Evolutionary conservation across 1,284 basidiomycete species (phyloP).

Genomic region (Malassezia obtusa): DNA sequence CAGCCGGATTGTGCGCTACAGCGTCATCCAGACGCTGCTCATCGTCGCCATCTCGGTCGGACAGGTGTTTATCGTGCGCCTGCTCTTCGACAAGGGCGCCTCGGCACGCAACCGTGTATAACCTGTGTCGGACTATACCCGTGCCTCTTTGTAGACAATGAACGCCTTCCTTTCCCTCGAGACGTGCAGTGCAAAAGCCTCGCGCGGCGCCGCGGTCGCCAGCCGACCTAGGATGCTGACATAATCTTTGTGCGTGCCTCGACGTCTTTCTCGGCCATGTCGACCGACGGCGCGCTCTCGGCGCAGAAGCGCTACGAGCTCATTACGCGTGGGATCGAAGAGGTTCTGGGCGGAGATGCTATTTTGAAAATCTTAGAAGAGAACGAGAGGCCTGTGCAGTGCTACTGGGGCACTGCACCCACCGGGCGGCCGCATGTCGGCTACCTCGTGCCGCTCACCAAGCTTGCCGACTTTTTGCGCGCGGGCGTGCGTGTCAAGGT

Average conservation of each 20-base stretch:
- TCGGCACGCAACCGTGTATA: constrained; percentile 35
- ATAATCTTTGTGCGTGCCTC: neutral
- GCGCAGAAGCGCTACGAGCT: constrained; percentile 65
- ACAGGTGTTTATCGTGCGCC: constrained; percentile 39
- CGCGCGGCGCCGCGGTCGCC: neutral
- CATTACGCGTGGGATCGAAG: constrained; percentile 76
- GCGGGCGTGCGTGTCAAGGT: constrained; percentile 88
- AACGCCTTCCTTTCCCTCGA: neutral
- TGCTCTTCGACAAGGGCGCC: constrained; percentile 35
- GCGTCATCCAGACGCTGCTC: constrained; percentile 30
- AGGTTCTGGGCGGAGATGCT: constrained; percentile 74
- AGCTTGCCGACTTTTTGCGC: constrained; percentile 90
- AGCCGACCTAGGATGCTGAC: neutral
- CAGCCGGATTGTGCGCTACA: constrained; percentile 39
- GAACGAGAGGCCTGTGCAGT: constrained; percentile 27
- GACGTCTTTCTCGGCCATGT: neutral
- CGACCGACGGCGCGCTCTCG: neutral
- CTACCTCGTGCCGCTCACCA: constrained; percentile 88
- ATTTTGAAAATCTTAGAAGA: constrained; percentile 75
- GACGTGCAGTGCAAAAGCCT: no score
- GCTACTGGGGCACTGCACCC: constrained; percentile 68
- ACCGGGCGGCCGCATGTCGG: constrained; percentile 90
- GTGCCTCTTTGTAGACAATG: constrained; percentile 1
- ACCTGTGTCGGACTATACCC: constrained; percentile 1
- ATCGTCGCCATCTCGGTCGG: constrained; percentile 38